Base-by-base conservation (phyloP, 2,329 filamentous ascomycete species). In the Fusarium stilboides region DNA sequence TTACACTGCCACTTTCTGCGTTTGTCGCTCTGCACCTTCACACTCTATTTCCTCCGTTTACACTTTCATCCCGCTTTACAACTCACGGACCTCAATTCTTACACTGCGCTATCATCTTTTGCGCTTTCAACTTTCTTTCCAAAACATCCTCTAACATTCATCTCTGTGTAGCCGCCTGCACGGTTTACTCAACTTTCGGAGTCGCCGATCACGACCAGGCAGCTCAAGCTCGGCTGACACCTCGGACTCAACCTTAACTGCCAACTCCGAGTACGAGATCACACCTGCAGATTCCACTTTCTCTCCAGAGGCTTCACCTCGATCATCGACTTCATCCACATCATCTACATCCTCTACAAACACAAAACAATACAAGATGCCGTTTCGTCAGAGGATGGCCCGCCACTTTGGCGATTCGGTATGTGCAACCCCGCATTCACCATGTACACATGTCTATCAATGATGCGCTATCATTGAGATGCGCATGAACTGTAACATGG, bases 321-420 rank as follows among this genome's bases (percentile, higher is more conserved):
- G 59, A 20, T 68, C 55, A 24, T 53, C 52, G 2, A 65, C 62
- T 5, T 65, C 62, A 26, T 65, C 62, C 9, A 60, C 61, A 20
- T 65, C 47, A 37, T 47, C 50, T 42, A 55, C 52, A 52, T 64
- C 69, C 26, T 63, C 62, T n/a, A 20, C 55, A 54, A 69, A 68
- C 40, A 56, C 67, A 39, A 67, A 70, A 52, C 66, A 69, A 46
- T 54, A 56, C 49, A 79, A 69, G 59, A 81, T 81, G 80, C 78
- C 79, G 22, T 80, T 81, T 62, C 76, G 80, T 55, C 77, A 81
- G 69, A 78, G 79, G 56, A 80, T 85, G 77, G 82, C 82, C 53
- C 83, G 83, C 75, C 82, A 82, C 51, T 82, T 85, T 64, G 83
- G 83, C 74, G 83, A 84, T 70, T 80, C 82, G 68, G 81, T 84